Percentiles rank a stretch among this genome's conserved stretches.
Evolutionary conservation across 2,329 filamentous ascomycete genomes (phyloP).

Genomic region (Nemania abortiva): DNA sequence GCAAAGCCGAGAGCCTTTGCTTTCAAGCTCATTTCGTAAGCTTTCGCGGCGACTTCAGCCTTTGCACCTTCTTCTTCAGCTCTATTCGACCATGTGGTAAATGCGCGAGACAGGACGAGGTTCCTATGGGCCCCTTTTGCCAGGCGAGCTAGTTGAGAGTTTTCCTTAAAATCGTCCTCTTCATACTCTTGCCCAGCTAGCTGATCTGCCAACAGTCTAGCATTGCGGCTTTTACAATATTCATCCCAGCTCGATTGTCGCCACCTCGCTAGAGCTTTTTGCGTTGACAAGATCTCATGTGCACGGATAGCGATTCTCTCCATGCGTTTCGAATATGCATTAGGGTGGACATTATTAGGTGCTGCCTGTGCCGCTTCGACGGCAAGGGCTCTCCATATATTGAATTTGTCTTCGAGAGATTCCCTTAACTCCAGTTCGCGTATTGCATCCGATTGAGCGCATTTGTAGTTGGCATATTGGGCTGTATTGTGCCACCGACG

Average conservation of each 20-base stretch:
- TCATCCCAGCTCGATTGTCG: slow-evolving; percentile 41
- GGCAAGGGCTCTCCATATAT: slow-evolving; percentile 46
- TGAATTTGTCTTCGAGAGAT: slow-evolving; percentile 42
- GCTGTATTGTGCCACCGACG: slow-evolving; percentile 49
- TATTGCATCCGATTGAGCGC: slow-evolving; percentile 44
- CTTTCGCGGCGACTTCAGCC: slow-evolving; percentile 46
- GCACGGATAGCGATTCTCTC: slow-evolving; percentile 48
- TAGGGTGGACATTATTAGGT: slow-evolving; percentile 42
- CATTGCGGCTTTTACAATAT: slow-evolving; percentile 37
- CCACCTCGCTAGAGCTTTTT: slow-evolving; percentile 46
- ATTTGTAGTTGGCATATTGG: slow-evolving; percentile 40
- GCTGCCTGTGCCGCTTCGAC: slow-evolving; percentile 41
- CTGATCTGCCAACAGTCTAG: slow-evolving; percentile 29
- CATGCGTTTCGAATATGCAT: slow-evolving; percentile 50
- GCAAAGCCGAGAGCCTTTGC: slow-evolving; percentile 47
- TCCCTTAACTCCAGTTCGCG: slow-evolving; percentile 45
- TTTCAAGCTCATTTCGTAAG: slow-evolving; percentile 50
- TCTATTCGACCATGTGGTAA: slow-evolving; percentile 50
- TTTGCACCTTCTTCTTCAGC: slow-evolving; percentile 48
- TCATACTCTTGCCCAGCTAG: slow-evolving; percentile 28
- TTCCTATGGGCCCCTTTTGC: slow-evolving; percentile 48
- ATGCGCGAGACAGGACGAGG: slow-evolving; percentile 49
- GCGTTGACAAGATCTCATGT: slow-evolving; percentile 45
- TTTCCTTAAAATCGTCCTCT: slow-evolving; percentile 39
- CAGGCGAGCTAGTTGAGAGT: slow-evolving; percentile 46